These are phyloP conservation scores for Pseudogymnoascus sp. DNA, from an alignment of 2,329 filamentous ascomycete genomes.

Conservation along the genomic window DNA sequence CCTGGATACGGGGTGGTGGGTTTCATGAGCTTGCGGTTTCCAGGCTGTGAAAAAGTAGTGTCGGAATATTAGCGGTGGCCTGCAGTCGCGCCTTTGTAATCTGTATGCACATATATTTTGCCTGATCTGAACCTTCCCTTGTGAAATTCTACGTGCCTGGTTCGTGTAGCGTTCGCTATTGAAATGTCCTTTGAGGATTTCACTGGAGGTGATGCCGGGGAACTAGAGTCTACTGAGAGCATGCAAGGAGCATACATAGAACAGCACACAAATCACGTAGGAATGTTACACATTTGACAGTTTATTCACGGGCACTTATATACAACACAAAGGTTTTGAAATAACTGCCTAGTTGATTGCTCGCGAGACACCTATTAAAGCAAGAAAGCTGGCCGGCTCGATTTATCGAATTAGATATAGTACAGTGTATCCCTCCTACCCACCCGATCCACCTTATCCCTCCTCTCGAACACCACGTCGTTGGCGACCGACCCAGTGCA, in stretches of 20 bases:
- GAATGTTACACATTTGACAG: not conserved
- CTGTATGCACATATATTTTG: conserved; percentile 4
- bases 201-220: not conserved
- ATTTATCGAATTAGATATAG: conserved; percentile 27
- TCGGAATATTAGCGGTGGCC: conserved; percentile 2
- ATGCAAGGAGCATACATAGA: not conserved
- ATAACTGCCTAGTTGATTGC: conserved; percentile 9
- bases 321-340: not conserved
- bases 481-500: conserved; percentile 19
- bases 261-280: not conserved
- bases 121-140: not conserved
- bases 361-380: conserved; percentile 9
- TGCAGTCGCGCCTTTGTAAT: not conserved
- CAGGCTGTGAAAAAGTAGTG: conserved; percentile 7
- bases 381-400: conserved; percentile 25
- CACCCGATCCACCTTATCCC: conserved; percentile 12
- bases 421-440: conserved; percentile 23
- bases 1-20: not conserved
- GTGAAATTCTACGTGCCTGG: not conserved
- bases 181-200: not conserved
- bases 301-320: not conserved
- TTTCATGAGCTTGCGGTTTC: not conserved
- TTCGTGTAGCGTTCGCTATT: not conserved
- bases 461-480: conserved; percentile 12
- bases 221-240: not conserved